Evolutionary conservation across 2,329 filamentous ascomycete genomes (phyloP), one percentile per base, ranked within the genome.

Genomic region (Elsinoe australis): DNA sequence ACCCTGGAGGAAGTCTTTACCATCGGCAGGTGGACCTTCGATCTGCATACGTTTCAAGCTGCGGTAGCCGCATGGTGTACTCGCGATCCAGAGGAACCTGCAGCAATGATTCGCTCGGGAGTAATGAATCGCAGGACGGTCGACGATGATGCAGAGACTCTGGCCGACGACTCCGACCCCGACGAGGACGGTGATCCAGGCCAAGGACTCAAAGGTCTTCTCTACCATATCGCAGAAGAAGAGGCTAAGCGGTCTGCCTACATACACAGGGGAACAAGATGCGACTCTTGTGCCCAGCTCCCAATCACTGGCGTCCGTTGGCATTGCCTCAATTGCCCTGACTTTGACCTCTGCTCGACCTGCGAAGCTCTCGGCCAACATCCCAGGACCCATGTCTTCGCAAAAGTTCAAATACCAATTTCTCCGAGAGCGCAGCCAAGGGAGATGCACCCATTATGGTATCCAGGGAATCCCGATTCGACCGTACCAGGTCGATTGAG

Each of bases 191-290:
- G 33, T 28, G 58, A 61, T 36, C 58, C 59, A 3, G 58, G 53
- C 18, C 59, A 64, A 48, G 50, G 48, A 3, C 49, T 65, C 5
- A 64, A 63, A 49, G 58, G 60, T 21, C 72, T 95, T 2, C 73
- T 96, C 1, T 96, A 95, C 61, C 80, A 89, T 51, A 94, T 96
- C 38, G 94, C 89, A 0, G 89, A 95, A 64, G 88, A 96, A 56
- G 89, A 95, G 61, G 87, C 89, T 1, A 79, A 83, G 49, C 77
- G 86, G 45, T 90, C 92, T 61, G 85, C 87, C 15, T 95, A 92
- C 60, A 83, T 95, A 17, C 92, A 98, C 64, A 78, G 90, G 9
- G 90, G 92, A 9, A 94, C 94, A 52, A 84, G 83, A 29, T 98
- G 92, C 63, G 95, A 96, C 64, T 80, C 80, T 42, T 98, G 92